Base-by-base conservation (phyloP, 495 filamentous ascomycete genomes). In the Xylaria venustula region DNA sequence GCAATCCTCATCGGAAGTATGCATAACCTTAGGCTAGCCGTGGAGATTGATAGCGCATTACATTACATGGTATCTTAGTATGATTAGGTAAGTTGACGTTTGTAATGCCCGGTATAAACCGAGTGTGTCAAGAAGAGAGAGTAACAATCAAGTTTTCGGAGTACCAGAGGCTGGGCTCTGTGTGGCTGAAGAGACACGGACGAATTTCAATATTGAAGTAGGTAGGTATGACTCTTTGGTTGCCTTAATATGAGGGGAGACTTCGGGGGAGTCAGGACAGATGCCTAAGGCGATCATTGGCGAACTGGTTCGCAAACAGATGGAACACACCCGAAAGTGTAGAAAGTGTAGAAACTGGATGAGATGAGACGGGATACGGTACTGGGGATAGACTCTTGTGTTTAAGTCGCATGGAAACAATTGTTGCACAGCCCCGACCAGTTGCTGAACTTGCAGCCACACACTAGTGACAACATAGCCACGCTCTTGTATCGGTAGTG, bases 271-370 rank as follows among this genome's bases (percentile, higher is more conserved):
- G 5, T 15, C n/a, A n/a, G 25, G 15, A 42, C n/a, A n/a, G n/a
- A 54, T 11, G 23, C 36, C 14, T 45, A 45, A 5, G 17, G 3
- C 5, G 5, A 6, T 22, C 6, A 12, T 12, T 40, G 37, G 37
- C 37, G 37, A 15, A 40, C 37, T 15, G 37, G 37, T 40, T 40
- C 37, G 37, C 37, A 40, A 8, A 8, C 15, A 40, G 37, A 15
- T 8, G 6, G 14, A 40, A 15, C 41, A 9, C 23, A 40, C 30
- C 22, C 17, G 20, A 12, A 25, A 19, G n/a, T n/a, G n/a, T n/a
- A n/a, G 30, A 34, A 56, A 56, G 54, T 57, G 54, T 57, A 57
- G 42, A 57, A 57, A 57, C 54, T n/a, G 14, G 28, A 23, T 40
- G 37, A 40, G 37, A 40, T 40, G 37, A 40, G 7, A 12, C 6